A percentile compares a stretch with the other conserved stretches of the same genome.
Conservation (phyloP, 2,329 filamentous ascomycete species). For the Trichoderma sp. region DNA sequence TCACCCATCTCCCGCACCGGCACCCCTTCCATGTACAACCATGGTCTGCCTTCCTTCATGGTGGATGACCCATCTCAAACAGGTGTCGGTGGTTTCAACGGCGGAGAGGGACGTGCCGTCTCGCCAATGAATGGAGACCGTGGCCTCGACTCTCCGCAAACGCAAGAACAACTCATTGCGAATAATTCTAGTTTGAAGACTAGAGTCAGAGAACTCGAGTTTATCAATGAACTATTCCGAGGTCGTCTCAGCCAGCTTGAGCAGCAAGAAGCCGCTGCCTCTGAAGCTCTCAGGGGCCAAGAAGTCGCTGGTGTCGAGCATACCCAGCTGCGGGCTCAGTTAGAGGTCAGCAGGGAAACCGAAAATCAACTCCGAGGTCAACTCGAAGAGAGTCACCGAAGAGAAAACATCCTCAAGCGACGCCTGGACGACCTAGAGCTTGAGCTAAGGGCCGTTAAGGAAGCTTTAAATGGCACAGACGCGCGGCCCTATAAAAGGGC, state of each 20-base stretch:
- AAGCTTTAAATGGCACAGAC: constrained; percentile 26
- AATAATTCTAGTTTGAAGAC: constrained; percentile 90
- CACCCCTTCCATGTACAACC: constrained; percentile 74
- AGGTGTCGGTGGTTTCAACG: constrained; percentile 45
- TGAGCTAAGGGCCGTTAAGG: constrained; percentile 46
- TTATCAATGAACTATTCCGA: constrained; percentile 85
- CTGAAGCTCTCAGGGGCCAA: constrained; percentile 62
- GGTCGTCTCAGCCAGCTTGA: constrained; percentile 78
- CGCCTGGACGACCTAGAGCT: constrained; percentile 77
- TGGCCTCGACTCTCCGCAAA: constrained; percentile 69
- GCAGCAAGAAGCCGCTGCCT: constrained; percentile 69
- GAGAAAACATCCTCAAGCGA: constrained; percentile 80
- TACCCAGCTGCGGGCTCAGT: constrained; percentile 57
- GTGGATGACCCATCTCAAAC: constrained; percentile 69
- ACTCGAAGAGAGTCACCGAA: constrained; percentile 73
- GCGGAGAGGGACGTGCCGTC: constrained; percentile 53
- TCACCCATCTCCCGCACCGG: constrained; percentile 78
- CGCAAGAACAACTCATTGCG: constrained; percentile 76
- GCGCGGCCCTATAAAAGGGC: constrained; percentile 35
- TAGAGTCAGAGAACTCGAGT: constrained; percentile 88
- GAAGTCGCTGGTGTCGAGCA: constrained; percentile 59
- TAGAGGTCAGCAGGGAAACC: constrained; percentile 48
- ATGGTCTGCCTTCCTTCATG: constrained; percentile 79
- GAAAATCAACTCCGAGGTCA: constrained; percentile 57
- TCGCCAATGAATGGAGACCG: constrained; percentile 60